phyloP scores from a whole-genome alignment of 345 rosid species.

The Brassica cretica region DNA sequence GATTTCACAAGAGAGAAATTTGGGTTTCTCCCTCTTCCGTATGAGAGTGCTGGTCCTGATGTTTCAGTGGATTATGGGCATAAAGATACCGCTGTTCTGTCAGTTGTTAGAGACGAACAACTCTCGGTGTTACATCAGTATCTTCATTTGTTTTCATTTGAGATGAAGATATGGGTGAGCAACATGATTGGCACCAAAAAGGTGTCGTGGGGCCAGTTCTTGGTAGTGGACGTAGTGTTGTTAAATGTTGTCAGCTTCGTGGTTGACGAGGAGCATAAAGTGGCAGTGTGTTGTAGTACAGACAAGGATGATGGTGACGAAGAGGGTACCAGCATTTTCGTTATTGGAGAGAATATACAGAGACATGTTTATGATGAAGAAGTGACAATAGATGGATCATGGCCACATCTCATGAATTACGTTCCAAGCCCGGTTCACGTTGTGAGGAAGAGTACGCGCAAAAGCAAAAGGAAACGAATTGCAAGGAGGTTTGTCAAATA shows the following conservation, averaged over 20 bases:
- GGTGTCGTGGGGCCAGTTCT: constrained; percentile 1
- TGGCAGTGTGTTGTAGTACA: background rate
- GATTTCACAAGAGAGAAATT: constrained; percentile 3
- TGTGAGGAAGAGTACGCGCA: background rate
- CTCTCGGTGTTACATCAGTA: constrained; percentile 5
- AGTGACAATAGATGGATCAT: background rate
- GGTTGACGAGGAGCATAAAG: background rate
- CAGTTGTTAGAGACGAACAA: background rate
- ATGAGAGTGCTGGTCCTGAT: background rate
- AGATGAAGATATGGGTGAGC: constrained; percentile 4
- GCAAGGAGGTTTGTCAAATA: background rate
- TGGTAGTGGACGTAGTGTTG: background rate
- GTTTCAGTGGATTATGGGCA: background rate
- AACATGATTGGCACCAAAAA: background rate
- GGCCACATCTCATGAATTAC: background rate
- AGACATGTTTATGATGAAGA: background rate
- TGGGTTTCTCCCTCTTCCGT: background rate
- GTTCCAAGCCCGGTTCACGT: background rate
- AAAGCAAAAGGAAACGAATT: background rate
- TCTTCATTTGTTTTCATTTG: background rate
- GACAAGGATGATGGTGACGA: background rate
- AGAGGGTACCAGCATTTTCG: background rate
- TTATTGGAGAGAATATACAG: background rate
- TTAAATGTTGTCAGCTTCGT: background rate
- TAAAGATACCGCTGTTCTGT: background rate